These are phyloP conservation scores for Trypanosoma cruzi DNA, from an alignment of 208 protist species.

Conservation along the genomic window DNA sequence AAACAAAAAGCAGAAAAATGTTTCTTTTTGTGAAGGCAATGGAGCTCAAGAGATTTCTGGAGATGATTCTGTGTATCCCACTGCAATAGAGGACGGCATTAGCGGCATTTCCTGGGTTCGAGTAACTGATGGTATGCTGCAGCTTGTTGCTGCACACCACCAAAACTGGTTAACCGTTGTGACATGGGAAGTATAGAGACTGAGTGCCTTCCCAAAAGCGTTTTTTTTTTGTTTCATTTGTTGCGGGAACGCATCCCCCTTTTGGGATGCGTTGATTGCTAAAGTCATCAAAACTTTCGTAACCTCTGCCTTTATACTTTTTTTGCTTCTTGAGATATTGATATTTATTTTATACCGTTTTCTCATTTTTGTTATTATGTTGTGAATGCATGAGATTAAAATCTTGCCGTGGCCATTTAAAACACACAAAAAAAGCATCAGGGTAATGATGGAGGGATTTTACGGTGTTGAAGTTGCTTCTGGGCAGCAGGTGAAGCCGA, in stretches of 20 bases:
- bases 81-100: slow-evolving; percentile 34
- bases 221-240: slow-evolving; percentile 22
- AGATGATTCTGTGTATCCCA: slow-evolving; percentile 1
- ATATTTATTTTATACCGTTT: slow-evolving; percentile 6
- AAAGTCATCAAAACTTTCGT: not conserved
- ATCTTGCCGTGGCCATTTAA: no score
- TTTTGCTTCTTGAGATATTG: no score
- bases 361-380: not conserved
- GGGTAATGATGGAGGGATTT: slow-evolving; percentile 64
- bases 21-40: not conserved
- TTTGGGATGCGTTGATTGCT: no score
- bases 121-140: slow-evolving; percentile 28
- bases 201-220: not conserved
- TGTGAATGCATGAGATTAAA: no score
- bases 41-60: not conserved
- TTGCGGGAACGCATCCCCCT: not conserved
- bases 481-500: slow-evolving; percentile 80
- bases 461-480: slow-evolving; percentile 75
- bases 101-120: slow-evolving; percentile 36
- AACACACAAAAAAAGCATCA: not conserved
- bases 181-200: slow-evolving; percentile 34
- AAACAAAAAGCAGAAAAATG: not conserved
- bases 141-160: slow-evolving; percentile 47
- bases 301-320: slow-evolving; percentile 9
- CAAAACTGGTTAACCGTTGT: slow-evolving; percentile 44